Base-by-base conservation (phyloP, 2,329 filamentous ascomycete species). In the Cylindrodendrum hubeiense region DNA sequence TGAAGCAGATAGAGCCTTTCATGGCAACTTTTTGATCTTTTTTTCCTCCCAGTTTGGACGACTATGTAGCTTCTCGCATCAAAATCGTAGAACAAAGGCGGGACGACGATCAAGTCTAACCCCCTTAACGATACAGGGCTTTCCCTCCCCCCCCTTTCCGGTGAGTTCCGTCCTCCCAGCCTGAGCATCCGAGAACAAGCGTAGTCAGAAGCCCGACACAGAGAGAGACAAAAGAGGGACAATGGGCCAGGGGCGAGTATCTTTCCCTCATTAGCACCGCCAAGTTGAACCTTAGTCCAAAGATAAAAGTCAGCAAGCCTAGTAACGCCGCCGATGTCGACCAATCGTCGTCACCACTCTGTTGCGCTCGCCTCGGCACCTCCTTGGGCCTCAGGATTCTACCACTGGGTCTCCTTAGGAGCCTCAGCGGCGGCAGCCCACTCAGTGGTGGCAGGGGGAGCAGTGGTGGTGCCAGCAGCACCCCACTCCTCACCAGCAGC, bases 181-280 rank as follows among this genome's bases (percentile, higher is more conserved):
- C 60, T 50, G 68, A 50, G 56, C 59, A 63, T 52, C 58, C 57
- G 52, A 63, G 44, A 64, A 59, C 63, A 59, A 68, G 66, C 44
- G 59, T 51, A 63, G 55, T 66, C 60, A 67, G 55, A 70, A 54
- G 51, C 60, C 39, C 50, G 62, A 52, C 66, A 57, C 57, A 69
- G 55, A 58, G 66, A 68, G 60, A 67, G 63, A 59, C 65, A 60
- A 68, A 64, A 70, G 63, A 51, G 67, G 62, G 62, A 60, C 63
- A 70, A 57, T 63, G 54, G 63, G 68, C 80, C 79, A 79, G 77
- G 70, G 68, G 81, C 80, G 88, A 94, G 91, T 97, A 94, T 98
- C 95, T 98, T 98, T 98, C 95, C 95, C 94, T 98, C 95, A 92
- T 98, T 87, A 98, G 94, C 91, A 90, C 91, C 86, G 83, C 86